These are phyloP conservation scores for Dipsacomyces acuminosporus DNA, from an alignment of 371 early-diverging fungal genomes.

Conservation along the genomic window DNA sequence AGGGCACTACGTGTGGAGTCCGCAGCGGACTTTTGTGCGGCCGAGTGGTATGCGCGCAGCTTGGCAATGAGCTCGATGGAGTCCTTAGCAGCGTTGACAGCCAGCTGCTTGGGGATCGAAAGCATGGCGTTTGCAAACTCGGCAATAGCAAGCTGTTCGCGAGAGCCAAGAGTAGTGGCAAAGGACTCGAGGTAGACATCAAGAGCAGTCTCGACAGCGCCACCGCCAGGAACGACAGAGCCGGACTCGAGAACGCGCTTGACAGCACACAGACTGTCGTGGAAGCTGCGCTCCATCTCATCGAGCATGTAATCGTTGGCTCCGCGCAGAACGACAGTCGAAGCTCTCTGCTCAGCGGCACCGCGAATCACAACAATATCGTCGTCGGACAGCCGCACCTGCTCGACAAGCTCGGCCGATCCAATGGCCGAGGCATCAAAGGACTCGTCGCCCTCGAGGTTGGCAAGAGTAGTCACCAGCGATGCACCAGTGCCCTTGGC, in stretches of 20 bases:
- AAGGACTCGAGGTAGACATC: slow-evolving; percentile 95
- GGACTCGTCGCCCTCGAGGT: slow-evolving; percentile 97
- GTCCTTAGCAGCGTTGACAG: slow-evolving; percentile 99
- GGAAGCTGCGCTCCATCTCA: slow-evolving; percentile 99
- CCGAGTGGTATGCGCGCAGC: slow-evolving; percentile 92
- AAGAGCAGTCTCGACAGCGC: slow-evolving; percentile 98
- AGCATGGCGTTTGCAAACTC: slow-evolving; percentile 97
- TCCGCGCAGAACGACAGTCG: slow-evolving; percentile 96
- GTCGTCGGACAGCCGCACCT: slow-evolving; percentile 96
- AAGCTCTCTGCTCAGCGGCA: slow-evolving; percentile 82
- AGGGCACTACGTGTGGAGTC: slow-evolving; percentile 70
- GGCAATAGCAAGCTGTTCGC: slow-evolving; percentile 97
- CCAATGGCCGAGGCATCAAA: slow-evolving; percentile 91
- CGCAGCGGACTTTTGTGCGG: slow-evolving; percentile 50
- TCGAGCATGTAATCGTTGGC: slow-evolving; percentile 98
- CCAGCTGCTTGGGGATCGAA: slow-evolving; percentile 96
- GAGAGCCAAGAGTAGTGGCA: slow-evolving; percentile 58
- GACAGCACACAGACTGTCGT: slow-evolving; percentile 97
- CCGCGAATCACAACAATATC: slow-evolving; percentile 97
- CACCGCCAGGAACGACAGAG: slow-evolving; percentile 99
- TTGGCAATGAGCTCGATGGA: slow-evolving; percentile 95
- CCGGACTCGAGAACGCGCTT: slow-evolving; percentile 98
- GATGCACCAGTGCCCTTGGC: slow-evolving; percentile 97
- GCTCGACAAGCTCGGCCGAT: slow-evolving; percentile 92
- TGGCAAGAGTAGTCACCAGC: slow-evolving; percentile 93